These are phyloP conservation scores for Tetrapyrgos nigripes DNA, from an alignment of 1,284 basidiomycete genomes.

Conservation along the genomic window DNA sequence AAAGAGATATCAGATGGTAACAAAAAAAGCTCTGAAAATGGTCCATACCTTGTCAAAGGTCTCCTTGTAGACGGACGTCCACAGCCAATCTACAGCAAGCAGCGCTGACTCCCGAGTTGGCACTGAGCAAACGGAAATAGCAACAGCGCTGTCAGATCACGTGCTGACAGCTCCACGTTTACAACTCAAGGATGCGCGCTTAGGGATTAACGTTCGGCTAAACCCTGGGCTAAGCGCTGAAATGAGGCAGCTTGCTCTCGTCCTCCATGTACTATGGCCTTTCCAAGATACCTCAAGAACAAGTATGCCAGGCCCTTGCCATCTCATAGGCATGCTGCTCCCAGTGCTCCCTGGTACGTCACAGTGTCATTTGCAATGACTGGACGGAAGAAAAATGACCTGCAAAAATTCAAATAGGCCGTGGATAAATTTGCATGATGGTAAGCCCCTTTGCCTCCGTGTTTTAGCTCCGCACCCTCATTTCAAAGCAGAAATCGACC, in stretches of 20 bases:
- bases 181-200: too few relatives aligned
- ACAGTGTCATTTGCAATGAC: constrained; percentile 28
- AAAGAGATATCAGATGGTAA: too few relatives aligned
- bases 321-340: constrained; percentile 47
- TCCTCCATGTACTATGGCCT: constrained; percentile 12
- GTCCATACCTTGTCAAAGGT: too few relatives aligned
- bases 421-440: constrained; percentile 43
- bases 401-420: constrained; percentile 32
- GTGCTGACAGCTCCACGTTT: too few relatives aligned
- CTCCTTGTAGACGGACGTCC: too few relatives aligned
- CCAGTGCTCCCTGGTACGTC: constrained; percentile 47
- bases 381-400: constrained; percentile 37
- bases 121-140: too few relatives aligned
- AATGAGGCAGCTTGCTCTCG: background rate
- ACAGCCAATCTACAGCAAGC: too few relatives aligned
- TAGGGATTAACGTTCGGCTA: too few relatives aligned
- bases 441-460: constrained; percentile 23
- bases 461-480: background rate
- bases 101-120: too few relatives aligned
- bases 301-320: constrained; percentile 30
- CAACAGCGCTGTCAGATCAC: too few relatives aligned
- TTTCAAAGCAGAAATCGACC: constrained; percentile 33
- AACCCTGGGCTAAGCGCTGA: too few relatives aligned
- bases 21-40: too few relatives aligned
- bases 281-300: constrained; percentile 1